Evolutionary conservation across 169 alveolate genomes (phyloP), one percentile per base, ranked within the genome.

Genomic region (Plasmodium adleri): DNA sequence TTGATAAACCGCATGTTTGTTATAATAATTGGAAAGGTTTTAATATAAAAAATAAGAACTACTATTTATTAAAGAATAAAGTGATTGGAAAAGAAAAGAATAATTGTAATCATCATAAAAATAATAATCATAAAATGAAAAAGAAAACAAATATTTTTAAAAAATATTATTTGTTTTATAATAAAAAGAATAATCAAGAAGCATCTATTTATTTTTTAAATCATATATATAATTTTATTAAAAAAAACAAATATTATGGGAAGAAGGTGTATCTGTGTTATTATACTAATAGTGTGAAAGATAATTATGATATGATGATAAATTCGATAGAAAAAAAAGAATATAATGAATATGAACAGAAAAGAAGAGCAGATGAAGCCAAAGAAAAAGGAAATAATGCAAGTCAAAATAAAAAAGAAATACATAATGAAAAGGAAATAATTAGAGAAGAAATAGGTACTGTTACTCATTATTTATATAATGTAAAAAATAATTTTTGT

Each of bases 11-110:
- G 7, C 28, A 66, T 9, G 22, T 50, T 68, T 32, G 24, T 56
- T 54, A 47, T 26, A 59, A 68, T 26, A 24, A 67, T 26, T 49
- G 58, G 10, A 68, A 63, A 49, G 20, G 63, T 15, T 9, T 56
- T n/a, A 15, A 68, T 49, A 60, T 80, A 72, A 80, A 72, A 60
- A 80, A 80, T 72, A 47, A 20, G 2, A 43, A 68, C 22, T 80
- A 56, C 17, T n/a, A 17, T 49, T 13, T 67, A 20, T 68, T 80
- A 50, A 80, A 80, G 47, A 58, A 5, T 39, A 60, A 72, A 9
- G 68, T 22, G 2, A 22, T 22, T 20, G 15, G 28, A 68, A 49
- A 72, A 47, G 32, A 80, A 26, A 68, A 17, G 4, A 10, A 54
- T 43, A 80, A 54, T 17, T 67, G 45, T 43, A 80, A 68, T 5